phyloP scores from a whole-genome alignment of 2,329 filamentous ascomycete species.

The Xylogone sp. region DNA sequence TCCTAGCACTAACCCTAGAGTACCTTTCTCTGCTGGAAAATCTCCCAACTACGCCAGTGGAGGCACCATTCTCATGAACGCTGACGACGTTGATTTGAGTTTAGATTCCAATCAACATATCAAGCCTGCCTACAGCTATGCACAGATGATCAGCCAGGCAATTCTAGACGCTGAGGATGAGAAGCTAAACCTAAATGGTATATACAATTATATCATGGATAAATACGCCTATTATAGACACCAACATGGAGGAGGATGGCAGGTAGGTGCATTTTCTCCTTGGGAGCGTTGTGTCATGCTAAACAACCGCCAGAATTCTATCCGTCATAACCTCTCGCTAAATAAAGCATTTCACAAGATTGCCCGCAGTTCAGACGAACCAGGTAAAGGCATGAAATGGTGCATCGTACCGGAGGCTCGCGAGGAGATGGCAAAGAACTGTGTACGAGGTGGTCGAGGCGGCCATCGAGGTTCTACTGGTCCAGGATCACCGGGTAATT shows the following conservation, averaged over 20 bases:
- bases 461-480: slow-evolving; percentile 66
- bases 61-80: slow-evolving; percentile 42
- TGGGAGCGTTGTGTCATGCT: slow-evolving; percentile 14
- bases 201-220: slow-evolving; percentile 88
- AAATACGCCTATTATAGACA: slow-evolving; percentile 92
- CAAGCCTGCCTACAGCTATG: slow-evolving; percentile 95
- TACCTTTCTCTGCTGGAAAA: slow-evolving; percentile 19
- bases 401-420: slow-evolving; percentile 80
- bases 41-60: slow-evolving; percentile 24
- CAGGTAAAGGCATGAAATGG: slow-evolving; percentile 99
- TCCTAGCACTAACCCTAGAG: slow-evolving; percentile 16
- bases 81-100: slow-evolving; percentile 67
- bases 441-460: slow-evolving; percentile 54
- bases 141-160: slow-evolving; percentile 93
- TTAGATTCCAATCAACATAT: slow-evolving; percentile 82
- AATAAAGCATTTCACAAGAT: slow-evolving; percentile 96
- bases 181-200: slow-evolving; percentile 85
- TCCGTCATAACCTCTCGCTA: slow-evolving; percentile 90
- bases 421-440: slow-evolving; percentile 71
- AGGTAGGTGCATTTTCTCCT: slow-evolving; percentile 52
- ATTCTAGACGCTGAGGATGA: slow-evolving; percentile 84
- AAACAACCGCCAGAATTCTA: slow-evolving; percentile 67
- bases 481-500: slow-evolving; percentile 58
- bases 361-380: slow-evolving; percentile 86
- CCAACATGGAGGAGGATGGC: slow-evolving; percentile 76